Evolutionary conservation across 169 alveolate genomes (phyloP), one percentile per base, ranked within the genome.

Genomic region (Babesia bovis): DNA sequence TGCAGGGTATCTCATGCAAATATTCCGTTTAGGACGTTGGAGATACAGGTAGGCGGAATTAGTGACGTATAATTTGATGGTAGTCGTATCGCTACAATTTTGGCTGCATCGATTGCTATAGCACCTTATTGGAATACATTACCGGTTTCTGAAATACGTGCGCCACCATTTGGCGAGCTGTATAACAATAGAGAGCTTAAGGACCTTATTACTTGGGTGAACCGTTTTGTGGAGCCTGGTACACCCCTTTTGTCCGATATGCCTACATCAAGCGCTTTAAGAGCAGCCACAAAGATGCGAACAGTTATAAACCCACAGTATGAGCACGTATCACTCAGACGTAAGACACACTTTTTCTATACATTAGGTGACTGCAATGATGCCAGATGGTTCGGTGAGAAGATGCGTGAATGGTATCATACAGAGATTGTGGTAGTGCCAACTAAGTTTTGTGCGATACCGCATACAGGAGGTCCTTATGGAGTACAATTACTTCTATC

Each of bases 241-340:
- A 58, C 57, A 10, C 67, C 84, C 25, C 60, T 73, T 13, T 49
- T 73, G 28, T 36, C 72, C 0, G 84, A 73, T 28, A 73, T 73
- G 84, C 84, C 84, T 3, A 73, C 84, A 23, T 61, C 78, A n/a
- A 73, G 79, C 44, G 63, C 63, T 3, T 30, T 73, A 30, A 33
- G 84, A 4, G 49, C 52, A 13, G 56, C 67, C 38, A 67, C 84
- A 1, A 2, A 32, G 30, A 35, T 33, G 4, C 50, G 61, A 13
- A 36, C 63, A 1, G 77, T 73, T 15, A n/a, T 73, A 2, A 73
- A 73, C 30, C 84, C 84, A n/a, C 84, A 73, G 25, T 73, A n/a
- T 41, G 84, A 73, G 57, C 32, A 66, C 69, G 25, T 40, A 33
- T 53, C 67, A 25, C 67, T 73, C 10, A 23, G 77, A n/a, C 55